phyloP scores from a whole-genome alignment of 495 filamentous ascomycete genomes.

The Talaromyces stipitatus region DNA sequence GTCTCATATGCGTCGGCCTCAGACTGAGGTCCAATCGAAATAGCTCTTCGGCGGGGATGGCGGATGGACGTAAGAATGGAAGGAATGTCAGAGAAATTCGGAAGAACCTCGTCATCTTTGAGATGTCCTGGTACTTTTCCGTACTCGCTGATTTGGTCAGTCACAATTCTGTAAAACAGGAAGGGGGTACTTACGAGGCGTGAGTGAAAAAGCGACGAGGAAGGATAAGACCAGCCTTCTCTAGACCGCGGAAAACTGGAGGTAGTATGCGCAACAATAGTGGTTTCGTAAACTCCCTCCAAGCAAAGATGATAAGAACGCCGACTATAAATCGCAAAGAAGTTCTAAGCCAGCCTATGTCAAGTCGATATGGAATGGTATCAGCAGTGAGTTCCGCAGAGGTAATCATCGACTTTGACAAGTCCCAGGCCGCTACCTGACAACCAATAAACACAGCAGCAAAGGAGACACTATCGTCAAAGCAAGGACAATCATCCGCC shows the following conservation, averaged over 20 bases:
- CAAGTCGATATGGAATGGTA: constrained; percentile 57
- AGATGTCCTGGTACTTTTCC: constrained; percentile 69
- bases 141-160: constrained; percentile 54
- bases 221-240: constrained; percentile 66
- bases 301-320: constrained; percentile 74
- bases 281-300: constrained; percentile 85
- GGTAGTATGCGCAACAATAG: constrained; percentile 68
- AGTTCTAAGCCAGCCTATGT: constrained; percentile 55
- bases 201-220: constrained; percentile 85
- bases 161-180: background rate
- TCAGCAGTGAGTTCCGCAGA: constrained; percentile 52
- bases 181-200: constrained; percentile 54
- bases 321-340: constrained; percentile 64
- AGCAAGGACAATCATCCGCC: constrained; percentile 94
- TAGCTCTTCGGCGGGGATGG: constrained; percentile 68
- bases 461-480: constrained; percentile 93
- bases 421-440: constrained; percentile 75
- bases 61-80: constrained; percentile 69
- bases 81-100: constrained; percentile 75
- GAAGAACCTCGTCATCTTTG: constrained; percentile 80
- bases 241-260: constrained; percentile 78
- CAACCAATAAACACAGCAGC: constrained; percentile 80
- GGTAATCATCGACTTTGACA: constrained; percentile 45
- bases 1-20: constrained; percentile 95
- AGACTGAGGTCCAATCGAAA: constrained; percentile 90